Evolutionary conservation across 2,329 filamentous ascomycete genomes (phyloP).

Genomic region (Blastomyces parvus): DNA sequence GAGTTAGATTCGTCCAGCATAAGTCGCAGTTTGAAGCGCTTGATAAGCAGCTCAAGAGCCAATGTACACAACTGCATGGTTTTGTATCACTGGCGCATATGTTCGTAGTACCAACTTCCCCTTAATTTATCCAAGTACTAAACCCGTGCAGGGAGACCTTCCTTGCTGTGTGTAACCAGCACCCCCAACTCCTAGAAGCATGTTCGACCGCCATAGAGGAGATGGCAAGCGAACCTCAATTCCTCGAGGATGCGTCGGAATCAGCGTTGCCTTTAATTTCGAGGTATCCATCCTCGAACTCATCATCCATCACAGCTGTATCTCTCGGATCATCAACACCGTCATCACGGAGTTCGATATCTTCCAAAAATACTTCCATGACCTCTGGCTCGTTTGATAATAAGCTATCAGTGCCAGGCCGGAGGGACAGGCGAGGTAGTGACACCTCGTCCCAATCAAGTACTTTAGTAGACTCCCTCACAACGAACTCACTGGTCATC

Average conservation of each 20-base stretch:
- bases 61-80: slow-evolving; percentile 14
- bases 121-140: neutral
- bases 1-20: slow-evolving; percentile 15
- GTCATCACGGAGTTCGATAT: slow-evolving; percentile 6
- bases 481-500: slow-evolving; percentile 9
- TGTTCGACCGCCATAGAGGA: slow-evolving; percentile 11
- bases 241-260: neutral
- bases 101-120: slow-evolving; percentile 9
- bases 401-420: neutral
- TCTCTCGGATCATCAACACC: neutral
- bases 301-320: neutral
- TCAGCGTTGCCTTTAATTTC: neutral
- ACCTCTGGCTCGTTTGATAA: neutral
- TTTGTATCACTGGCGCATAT: slow-evolving; percentile 14
- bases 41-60: slow-evolving; percentile 11
- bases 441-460: neutral
- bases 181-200: slow-evolving; percentile 14
- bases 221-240: slow-evolving; percentile 7
- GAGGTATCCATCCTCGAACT: slow-evolving; percentile 1
- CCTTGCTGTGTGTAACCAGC: slow-evolving; percentile 11
- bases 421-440: neutral
- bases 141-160: slow-evolving; percentile 12
- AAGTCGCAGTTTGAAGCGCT: slow-evolving; percentile 12
- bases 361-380: neutral
- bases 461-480: neutral